phyloP scores from a whole-genome alignment of 2,329 filamentous ascomycete species.

The Trichoderma simmonsii region DNA sequence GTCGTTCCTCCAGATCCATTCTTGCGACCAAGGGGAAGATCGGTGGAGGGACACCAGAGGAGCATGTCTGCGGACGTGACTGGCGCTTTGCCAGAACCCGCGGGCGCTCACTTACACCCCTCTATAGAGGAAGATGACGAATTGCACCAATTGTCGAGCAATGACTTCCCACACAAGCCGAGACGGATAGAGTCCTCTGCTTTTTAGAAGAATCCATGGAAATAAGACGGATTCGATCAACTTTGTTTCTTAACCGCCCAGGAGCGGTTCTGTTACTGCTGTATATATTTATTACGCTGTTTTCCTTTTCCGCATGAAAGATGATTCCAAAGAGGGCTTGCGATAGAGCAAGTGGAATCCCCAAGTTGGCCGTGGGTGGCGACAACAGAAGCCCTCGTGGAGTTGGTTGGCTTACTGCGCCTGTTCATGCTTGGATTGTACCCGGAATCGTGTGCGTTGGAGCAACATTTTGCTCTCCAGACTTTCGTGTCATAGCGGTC shows the following conservation, averaged over 20 bases:
- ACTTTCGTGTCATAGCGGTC: neutral
- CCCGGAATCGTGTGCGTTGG: neutral
- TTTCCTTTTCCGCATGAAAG: neutral
- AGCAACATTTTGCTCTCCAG: neutral
- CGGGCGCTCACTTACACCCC: conserved; percentile 27
- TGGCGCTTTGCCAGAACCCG: conserved; percentile 13
- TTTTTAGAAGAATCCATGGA: conserved; percentile 24
- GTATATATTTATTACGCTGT: neutral
- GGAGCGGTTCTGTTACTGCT: neutral
- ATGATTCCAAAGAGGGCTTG: neutral
- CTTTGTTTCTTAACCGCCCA: neutral
- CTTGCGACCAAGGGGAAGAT: conserved; percentile 22
- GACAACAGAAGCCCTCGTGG: neutral
- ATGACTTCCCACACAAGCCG: conserved; percentile 23
- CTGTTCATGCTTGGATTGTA: neutral
- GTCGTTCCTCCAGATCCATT: conserved; percentile 31
- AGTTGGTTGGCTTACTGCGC: neutral
- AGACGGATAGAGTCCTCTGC: conserved; percentile 29
- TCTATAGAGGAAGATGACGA: conserved; percentile 28
- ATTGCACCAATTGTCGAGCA: conserved; percentile 27
- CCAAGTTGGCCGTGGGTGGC: neutral
- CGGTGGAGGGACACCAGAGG: conserved; percentile 25
- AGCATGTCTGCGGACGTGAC: conserved; percentile 28
- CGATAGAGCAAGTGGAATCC: neutral
- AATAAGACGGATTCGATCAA: neutral